Conservation (phyloP, 768 basidiomycete species). For the Phanerochaete sordida region DNA sequence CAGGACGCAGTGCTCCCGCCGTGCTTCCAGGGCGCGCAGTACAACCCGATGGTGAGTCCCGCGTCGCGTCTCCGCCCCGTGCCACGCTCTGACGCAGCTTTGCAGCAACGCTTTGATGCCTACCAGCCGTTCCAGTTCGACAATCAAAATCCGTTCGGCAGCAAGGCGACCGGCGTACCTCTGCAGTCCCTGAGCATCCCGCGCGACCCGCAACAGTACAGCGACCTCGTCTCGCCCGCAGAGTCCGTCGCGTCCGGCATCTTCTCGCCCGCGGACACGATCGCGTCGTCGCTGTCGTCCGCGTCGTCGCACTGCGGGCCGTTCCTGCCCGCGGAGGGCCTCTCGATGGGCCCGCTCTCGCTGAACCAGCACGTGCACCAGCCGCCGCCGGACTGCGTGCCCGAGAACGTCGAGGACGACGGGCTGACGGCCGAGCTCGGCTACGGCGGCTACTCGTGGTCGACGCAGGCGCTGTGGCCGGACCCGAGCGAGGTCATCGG, state of each 20-base stretch:
- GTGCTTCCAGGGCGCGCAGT: constrained; percentile 29
- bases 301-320: constrained; percentile 36
- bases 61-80: constrained; percentile 29
- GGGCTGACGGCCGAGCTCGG: constrained; percentile 9
- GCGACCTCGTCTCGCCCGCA: constrained; percentile 20
- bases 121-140: constrained; percentile 9
- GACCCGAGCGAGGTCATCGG: constrained; percentile 36
- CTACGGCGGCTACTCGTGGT: constrained; percentile 18
- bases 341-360: constrained; percentile 26
- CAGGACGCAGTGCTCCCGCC: constrained; percentile 39
- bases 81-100: neutral
- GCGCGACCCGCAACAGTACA: constrained; percentile 25
- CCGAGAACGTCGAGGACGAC: constrained; percentile 16
- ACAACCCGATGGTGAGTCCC: constrained; percentile 39
- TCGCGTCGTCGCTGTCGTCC: constrained; percentile 45
- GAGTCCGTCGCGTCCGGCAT: constrained; percentile 38
- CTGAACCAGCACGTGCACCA: constrained; percentile 25
- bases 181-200: constrained; percentile 44
- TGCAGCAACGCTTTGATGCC: constrained; percentile 2
- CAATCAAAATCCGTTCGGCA: constrained; percentile 11
- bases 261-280: constrained; percentile 48
- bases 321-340: constrained; percentile 43
- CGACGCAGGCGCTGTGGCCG: constrained; percentile 27
- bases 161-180: constrained; percentile 49
- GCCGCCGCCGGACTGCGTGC: constrained; percentile 18